phyloP scores from a whole-genome alignment of 345 rosid species.

The Citropsis articulata region DNA sequence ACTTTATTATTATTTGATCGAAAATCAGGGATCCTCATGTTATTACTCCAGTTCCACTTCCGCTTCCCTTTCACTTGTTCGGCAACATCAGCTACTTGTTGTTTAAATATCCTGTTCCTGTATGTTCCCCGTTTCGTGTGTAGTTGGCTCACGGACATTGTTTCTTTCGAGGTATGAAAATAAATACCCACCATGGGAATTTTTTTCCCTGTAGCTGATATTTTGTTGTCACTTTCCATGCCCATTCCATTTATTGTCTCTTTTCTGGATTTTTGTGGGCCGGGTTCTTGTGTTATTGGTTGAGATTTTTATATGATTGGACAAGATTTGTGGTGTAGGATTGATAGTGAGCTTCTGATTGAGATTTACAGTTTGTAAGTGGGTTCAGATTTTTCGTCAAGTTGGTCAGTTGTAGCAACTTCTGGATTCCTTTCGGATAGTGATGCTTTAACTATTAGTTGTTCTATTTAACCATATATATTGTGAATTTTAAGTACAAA shows the following conservation, averaged over 20 bases:
- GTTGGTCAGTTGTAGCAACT: constrained; percentile 39
- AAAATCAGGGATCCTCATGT: background rate
- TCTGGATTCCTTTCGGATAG: constrained; percentile 35
- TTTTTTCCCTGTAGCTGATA: background rate
- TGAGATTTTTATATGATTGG: constrained; percentile 10
- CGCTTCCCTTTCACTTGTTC: background rate
- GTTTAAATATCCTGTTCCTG: background rate
- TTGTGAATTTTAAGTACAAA: background rate
- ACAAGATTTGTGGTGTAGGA: constrained; percentile 49
- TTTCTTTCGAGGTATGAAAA: background rate
- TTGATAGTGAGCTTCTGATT: constrained; percentile 41
- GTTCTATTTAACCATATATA: constrained; percentile 6
- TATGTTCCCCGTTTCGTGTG: background rate
- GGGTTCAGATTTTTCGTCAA: constrained; percentile 44
- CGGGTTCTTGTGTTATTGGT: constrained; percentile 6
- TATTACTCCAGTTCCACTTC: no score
- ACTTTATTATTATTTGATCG: background rate
- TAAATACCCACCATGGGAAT: background rate
- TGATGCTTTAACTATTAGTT: constrained; percentile 17
- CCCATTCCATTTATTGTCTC: background rate
- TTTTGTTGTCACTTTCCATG: constrained; percentile 1
- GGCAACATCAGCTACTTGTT: background rate
- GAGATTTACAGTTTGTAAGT: constrained; percentile 28
- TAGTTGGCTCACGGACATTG: background rate
- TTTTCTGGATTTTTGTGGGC: constrained; percentile 18